Evolutionary conservation across 345 rosid genomes (phyloP), one percentile per base, ranked within the genome.

Genomic region (Citrus hindsii): DNA sequence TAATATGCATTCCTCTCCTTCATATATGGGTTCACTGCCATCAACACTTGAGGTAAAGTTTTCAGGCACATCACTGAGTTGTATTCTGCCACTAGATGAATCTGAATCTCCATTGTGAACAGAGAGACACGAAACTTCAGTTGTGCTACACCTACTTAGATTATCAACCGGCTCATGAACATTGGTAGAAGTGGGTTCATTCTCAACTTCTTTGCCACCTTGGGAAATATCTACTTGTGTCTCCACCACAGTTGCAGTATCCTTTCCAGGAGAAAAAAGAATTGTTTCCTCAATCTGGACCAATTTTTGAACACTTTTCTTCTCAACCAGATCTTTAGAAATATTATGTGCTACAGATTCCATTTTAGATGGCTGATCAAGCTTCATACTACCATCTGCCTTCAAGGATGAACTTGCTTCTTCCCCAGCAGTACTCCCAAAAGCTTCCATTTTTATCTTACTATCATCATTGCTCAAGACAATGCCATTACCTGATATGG

Each of bases 1-100:
- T 69, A 88, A 60, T 65, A 94, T 92, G 82, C 98, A 88, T 87
- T 96, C 98, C 83, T 97, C 98, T 68, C 98, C 99, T 84, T 97
- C 98, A 83, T 97, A 94, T 69, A 94, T 87, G 79, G 99, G 98
- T 79, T 94, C 99, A 86, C 90, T 88, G 27, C 85, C 94, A 86
- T 89, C 89, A 60, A 90, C 82, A 51, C 89, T 87, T 19, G 94
- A 89, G 21, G 89, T 69, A 67, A 86, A 53, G 56, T 87, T 82
- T 76, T 87, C 90, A 48, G 89, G 73, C 40, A 79, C 87, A 77
- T 91, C 94, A 19, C 76, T 64, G 65, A 65, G 87, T 81, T 87
- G 88, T 64, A 82, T 38, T 84, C 89, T 86, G 79, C 82, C 84
- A 82, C 83, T 76, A 66, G 88, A 86, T 65, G 89, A 77, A 85